Evolutionary conservation across 2,329 filamentous ascomycete genomes (phyloP), one percentile per base, ranked within the genome.

Genomic region (Botrytis hyacinthi): DNA sequence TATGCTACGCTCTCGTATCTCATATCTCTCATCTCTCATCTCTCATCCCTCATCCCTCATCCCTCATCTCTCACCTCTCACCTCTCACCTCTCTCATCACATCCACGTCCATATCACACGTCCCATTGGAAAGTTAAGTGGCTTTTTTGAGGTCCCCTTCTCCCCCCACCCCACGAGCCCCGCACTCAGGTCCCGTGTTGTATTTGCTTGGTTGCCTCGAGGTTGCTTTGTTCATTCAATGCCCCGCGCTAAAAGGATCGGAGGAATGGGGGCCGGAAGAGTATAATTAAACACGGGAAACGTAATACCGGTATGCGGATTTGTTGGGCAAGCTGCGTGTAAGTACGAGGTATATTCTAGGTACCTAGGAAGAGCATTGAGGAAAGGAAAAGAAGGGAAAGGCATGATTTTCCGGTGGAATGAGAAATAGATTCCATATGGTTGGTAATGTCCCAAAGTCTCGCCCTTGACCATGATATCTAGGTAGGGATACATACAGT

Each of bases 401-500:
- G 16, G 6, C 29, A 77, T 71, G 76, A 77, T 75, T 78, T 77
- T 73, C 75, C 77, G 77, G 76, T 73, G 54, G 72, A 26, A 51
- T 40, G 54, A 65, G 32, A 54, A 54, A 42, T 37, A 59, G 3
- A 54, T 10, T 44, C 8, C 61, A 20, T 42, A 3, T 32, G 37
- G 26, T 63, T 63, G 61, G 42, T 48, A 48, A 66, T 46, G 4
- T 7, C 26, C 2, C 29, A 62, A 1, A 26, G 59, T 40, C 59
- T 40, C 59, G 59, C 59, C 59, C 59, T n/a, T 9, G 35, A 8
- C 10, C 35, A 61, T 37, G 7, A 26, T 22, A n/a, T 12, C 51
- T 29, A 18, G 22, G 22, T 26, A 26, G 46, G 46, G 20, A 51
- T 51, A n/a, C 26, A 51, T 14, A 51, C 26, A 54, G 26, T 29